These are phyloP conservation scores for Chrysosporium queenslandicum DNA, from an alignment of 2,329 filamentous ascomycete genomes.

Conservation along the genomic window DNA sequence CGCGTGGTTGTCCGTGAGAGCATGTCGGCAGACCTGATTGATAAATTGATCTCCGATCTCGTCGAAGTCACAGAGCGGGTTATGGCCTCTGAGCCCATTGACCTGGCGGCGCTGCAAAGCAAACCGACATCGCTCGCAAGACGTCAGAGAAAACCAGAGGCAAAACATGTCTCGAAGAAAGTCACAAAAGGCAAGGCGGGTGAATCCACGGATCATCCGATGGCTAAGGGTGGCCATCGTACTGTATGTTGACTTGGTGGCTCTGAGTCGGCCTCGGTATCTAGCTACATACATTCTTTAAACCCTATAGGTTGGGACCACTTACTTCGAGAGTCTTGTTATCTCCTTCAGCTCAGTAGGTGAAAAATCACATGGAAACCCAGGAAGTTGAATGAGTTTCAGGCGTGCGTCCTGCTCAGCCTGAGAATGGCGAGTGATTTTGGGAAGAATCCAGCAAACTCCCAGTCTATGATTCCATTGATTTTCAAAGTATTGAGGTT, in stretches of 20 bases:
- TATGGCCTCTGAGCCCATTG: conserved; percentile 45
- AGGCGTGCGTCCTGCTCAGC: too few species aligned
- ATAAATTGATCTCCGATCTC: conserved; percentile 53
- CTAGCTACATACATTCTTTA: too few species aligned
- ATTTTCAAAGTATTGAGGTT: too few species aligned
- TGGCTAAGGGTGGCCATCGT: conserved; percentile 18
- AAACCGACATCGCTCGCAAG: conserved; percentile 35
- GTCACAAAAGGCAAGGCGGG: conserved; percentile 5
- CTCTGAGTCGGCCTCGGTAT: too few species aligned
- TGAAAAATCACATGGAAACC: too few species aligned
- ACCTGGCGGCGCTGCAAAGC: conserved; percentile 43
- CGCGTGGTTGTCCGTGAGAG: conserved; percentile 58
- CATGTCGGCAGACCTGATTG: conserved; percentile 58
- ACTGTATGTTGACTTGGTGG: conserved; percentile 17
- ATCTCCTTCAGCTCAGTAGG: too few species aligned
- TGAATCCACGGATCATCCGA: background rate
- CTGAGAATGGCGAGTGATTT: background rate
- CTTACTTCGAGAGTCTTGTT: too few species aligned
- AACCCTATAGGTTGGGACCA: too few species aligned
- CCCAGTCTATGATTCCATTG: background rate
- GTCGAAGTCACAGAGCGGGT: conserved; percentile 51
- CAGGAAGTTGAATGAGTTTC: too few species aligned
- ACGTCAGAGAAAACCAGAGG: conserved; percentile 21
- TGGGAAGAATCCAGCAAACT: background rate
- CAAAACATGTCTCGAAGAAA: background rate